Conservation (phyloP, 2,329 filamentous ascomycete genomes). For the Fusarium pininemorale region DNA sequence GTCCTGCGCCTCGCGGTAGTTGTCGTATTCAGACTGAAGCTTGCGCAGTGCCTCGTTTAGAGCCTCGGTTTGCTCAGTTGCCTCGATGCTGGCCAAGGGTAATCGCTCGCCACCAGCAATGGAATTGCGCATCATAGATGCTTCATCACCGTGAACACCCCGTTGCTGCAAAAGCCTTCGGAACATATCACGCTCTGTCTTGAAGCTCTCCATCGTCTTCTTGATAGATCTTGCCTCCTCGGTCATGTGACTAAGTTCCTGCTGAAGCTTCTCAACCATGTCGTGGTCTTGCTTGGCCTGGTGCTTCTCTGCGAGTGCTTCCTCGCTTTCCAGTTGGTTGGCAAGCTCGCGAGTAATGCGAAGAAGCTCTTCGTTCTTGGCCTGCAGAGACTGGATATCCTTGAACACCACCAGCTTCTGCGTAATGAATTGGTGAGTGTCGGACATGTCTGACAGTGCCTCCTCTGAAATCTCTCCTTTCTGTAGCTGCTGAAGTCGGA, state of each 20-base stretch:
- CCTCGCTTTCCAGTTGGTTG: slow-evolving; percentile 89
- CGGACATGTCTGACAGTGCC: slow-evolving; percentile 76
- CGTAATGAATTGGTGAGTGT: slow-evolving; percentile 89
- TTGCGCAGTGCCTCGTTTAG: slow-evolving; percentile 84
- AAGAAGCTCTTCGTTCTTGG: slow-evolving; percentile 86
- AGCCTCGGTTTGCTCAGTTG: slow-evolving; percentile 63
- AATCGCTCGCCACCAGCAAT: slow-evolving; percentile 65
- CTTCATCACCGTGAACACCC: slow-evolving; percentile 67
- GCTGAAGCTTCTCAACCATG: slow-evolving; percentile 77
- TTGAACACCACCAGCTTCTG: slow-evolving; percentile 91
- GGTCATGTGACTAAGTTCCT: slow-evolving; percentile 77
- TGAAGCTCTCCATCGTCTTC: slow-evolving; percentile 88
- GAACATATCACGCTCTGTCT: slow-evolving; percentile 97
- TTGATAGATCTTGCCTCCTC: slow-evolving; percentile 87
- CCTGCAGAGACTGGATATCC: slow-evolving; percentile 82
- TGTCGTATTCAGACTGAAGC: slow-evolving; percentile 88
- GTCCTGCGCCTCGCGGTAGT: slow-evolving; percentile 84
- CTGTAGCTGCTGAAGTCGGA: slow-evolving; percentile 80
- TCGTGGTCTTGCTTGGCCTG: slow-evolving; percentile 72
- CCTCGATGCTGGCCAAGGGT: slow-evolving; percentile 68
- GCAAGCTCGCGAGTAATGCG: slow-evolving; percentile 85
- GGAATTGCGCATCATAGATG: slow-evolving; percentile 77
- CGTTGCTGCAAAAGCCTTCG: slow-evolving; percentile 87
- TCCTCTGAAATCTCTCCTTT: slow-evolving; percentile 78
- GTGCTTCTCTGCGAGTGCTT: slow-evolving; percentile 74